Evolutionary conservation across 2,329 filamentous ascomycete genomes (phyloP).

Genomic region (Laburnicola sp.): DNA sequence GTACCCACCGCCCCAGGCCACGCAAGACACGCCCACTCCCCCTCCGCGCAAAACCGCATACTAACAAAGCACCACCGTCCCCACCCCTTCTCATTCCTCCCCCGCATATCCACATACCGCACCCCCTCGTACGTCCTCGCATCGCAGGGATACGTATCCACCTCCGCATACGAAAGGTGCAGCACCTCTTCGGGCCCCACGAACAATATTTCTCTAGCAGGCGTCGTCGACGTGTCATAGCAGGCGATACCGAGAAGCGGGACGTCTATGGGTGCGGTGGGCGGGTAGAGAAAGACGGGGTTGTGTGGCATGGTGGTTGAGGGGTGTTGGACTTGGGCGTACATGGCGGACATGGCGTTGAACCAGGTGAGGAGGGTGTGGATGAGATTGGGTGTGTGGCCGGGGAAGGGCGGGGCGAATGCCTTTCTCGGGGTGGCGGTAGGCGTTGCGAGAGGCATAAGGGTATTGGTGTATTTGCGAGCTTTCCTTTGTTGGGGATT

Average conservation of each 20-base stretch:
- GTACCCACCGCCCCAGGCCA: conserved; percentile 12
- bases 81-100: not conserved
- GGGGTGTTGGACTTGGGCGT: conserved; percentile 12
- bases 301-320: conserved; percentile 18
- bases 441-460: conserved; percentile 11
- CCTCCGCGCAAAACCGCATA: too few species aligned
- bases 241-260: conserved; percentile 23
- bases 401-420: too few species aligned
- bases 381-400: conserved; percentile 16
- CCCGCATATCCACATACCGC: not conserved
- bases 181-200: conserved; percentile 23
- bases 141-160: conserved; percentile 24
- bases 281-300: conserved; percentile 19
- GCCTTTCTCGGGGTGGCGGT: conserved; percentile 1
- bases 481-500: conserved; percentile 1
- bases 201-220: conserved; percentile 24
- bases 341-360: conserved; percentile 16
- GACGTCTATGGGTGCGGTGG: conserved; percentile 16
- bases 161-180: conserved; percentile 23
- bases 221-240: conserved; percentile 21
- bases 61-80: conserved; percentile 13
- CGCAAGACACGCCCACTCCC: conserved; percentile 9
- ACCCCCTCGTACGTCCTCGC: not conserved
- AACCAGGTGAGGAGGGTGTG: conserved; percentile 27
- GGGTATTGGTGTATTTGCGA: not conserved